Percentiles rank a stretch among this genome's conserved stretches.
Evolutionary conservation across 2,329 filamentous ascomycete species (phyloP).

Genomic region (Alternaria consortialis): DNA sequence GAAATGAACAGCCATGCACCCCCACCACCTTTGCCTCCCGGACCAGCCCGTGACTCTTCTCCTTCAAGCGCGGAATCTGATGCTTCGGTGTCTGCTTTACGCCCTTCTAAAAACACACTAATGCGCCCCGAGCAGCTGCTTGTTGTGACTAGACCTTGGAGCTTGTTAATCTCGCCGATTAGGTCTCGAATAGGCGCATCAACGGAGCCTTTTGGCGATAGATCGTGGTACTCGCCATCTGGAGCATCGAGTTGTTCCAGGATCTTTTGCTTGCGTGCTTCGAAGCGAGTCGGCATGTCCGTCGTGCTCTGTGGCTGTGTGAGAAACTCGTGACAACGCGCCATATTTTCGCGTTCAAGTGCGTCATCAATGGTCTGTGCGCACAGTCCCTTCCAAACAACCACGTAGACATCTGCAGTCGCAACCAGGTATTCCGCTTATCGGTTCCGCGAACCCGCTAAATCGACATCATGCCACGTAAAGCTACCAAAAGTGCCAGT

Average conservation of each 20-base stretch:
- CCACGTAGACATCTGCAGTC: conserved; percentile 8
- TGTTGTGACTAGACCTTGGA: conserved; percentile 83
- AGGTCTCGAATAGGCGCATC: conserved; percentile 80
- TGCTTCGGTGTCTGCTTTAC: conserved; percentile 54
- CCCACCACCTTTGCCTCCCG: conserved; percentile 84
- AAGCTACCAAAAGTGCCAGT: conserved; percentile 28
- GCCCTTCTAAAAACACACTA: conserved; percentile 87
- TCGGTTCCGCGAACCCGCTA: neutral
- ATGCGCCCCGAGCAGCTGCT: conserved; percentile 91
- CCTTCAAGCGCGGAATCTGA: conserved; percentile 18
- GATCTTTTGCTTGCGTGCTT: conserved; percentile 74
- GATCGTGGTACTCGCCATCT: conserved; percentile 76
- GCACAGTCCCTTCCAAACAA: conserved; percentile 17
- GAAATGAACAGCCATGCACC: conserved; percentile 87
- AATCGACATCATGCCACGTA: conserved; percentile 41
- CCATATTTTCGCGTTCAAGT: conserved; percentile 27
- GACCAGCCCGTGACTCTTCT: conserved; percentile 61
- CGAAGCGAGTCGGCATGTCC: conserved; percentile 48
- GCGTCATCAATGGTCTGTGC: conserved; percentile 37
- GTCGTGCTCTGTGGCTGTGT: conserved; percentile 4
- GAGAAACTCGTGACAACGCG: conserved; percentile 34
- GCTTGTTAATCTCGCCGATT: conserved; percentile 78
- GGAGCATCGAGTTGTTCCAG: conserved; percentile 74
- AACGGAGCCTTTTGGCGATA: conserved; percentile 87
- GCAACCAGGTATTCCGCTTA: neutral